Conservation (phyloP, 768 basidiomycete genomes). For the Neoboletus brunneissimus region DNA sequence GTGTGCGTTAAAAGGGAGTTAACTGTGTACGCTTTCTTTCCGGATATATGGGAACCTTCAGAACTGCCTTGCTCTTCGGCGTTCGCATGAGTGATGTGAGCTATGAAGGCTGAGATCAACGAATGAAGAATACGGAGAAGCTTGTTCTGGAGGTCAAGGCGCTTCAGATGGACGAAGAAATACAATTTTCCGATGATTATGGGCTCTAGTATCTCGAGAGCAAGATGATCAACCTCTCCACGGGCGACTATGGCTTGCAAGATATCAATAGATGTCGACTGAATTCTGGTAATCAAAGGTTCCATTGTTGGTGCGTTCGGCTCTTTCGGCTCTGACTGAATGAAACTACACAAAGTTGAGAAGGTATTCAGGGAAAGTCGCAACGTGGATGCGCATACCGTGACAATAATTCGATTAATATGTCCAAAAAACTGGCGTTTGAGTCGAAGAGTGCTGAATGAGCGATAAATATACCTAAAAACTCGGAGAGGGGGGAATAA, state of each 20-base stretch:
- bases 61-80: conserved; percentile 33
- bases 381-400: conserved; percentile 58
- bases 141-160: conserved; percentile 89
- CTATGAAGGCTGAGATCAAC: conserved; percentile 63
- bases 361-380: not conserved
- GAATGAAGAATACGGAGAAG: conserved; percentile 89
- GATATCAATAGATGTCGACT: conserved; percentile 75
- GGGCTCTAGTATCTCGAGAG: conserved; percentile 65
- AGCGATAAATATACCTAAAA: conserved; percentile 6
- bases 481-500: conserved; percentile 9
- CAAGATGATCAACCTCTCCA: conserved; percentile 67
- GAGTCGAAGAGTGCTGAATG: conserved; percentile 38
- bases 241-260: conserved; percentile 79
- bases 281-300: conserved; percentile 59
- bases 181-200: conserved; percentile 74
- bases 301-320: conserved; percentile 50
- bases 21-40: conserved; percentile 43
- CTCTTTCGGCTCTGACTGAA: conserved; percentile 73
- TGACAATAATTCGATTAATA: conserved; percentile 68
- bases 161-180: conserved; percentile 60
- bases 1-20: conserved; percentile 76
- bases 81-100: conserved; percentile 30
- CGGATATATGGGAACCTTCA: conserved; percentile 34
- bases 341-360: conserved; percentile 45
- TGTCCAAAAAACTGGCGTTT: conserved; percentile 73